Evolutionary conservation across 805 yeast genomes (phyloP).

Genomic region (Ogataea chonburiensis): DNA sequence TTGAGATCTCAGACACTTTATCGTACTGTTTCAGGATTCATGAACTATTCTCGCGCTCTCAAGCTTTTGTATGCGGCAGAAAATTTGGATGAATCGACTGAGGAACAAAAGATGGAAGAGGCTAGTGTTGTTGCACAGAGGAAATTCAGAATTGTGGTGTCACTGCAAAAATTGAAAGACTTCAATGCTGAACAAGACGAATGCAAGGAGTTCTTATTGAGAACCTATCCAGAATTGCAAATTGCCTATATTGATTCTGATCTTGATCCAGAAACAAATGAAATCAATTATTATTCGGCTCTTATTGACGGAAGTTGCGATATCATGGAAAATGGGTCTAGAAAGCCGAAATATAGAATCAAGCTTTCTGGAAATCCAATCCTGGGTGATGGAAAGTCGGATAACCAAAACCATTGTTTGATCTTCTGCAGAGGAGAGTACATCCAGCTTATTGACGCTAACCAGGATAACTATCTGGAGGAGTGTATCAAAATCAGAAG

Average conservation of each 20-base stretch:
- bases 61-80: slow-evolving; percentile 60
- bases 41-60: slow-evolving; percentile 72
- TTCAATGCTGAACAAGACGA: slow-evolving; percentile 58
- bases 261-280: slow-evolving; percentile 42
- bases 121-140: slow-evolving; percentile 57
- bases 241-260: slow-evolving; percentile 61
- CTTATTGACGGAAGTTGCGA: slow-evolving; percentile 72
- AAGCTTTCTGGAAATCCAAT: slow-evolving; percentile 77
- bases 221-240: slow-evolving; percentile 69
- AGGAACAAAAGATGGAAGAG: slow-evolving; percentile 39
- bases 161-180: slow-evolving; percentile 59
- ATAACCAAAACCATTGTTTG: slow-evolving; percentile 76
- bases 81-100: slow-evolving; percentile 39
- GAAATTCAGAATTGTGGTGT: slow-evolving; percentile 62
- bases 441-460: slow-evolving; percentile 77
- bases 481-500: slow-evolving; percentile 79
- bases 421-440: slow-evolving; percentile 79
- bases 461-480: slow-evolving; percentile 79
- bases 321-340: slow-evolving; percentile 53
- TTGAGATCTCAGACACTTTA: slow-evolving; percentile 77
- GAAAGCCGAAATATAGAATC: slow-evolving; percentile 62
- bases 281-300: slow-evolving; percentile 54
- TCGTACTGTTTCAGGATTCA: slow-evolving; percentile 79
- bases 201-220: slow-evolving; percentile 54
- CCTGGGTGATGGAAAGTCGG: slow-evolving; percentile 82